Conservation (phyloP, 2,329 filamentous ascomycete genomes). For the Talaromyces sp. region DNA sequence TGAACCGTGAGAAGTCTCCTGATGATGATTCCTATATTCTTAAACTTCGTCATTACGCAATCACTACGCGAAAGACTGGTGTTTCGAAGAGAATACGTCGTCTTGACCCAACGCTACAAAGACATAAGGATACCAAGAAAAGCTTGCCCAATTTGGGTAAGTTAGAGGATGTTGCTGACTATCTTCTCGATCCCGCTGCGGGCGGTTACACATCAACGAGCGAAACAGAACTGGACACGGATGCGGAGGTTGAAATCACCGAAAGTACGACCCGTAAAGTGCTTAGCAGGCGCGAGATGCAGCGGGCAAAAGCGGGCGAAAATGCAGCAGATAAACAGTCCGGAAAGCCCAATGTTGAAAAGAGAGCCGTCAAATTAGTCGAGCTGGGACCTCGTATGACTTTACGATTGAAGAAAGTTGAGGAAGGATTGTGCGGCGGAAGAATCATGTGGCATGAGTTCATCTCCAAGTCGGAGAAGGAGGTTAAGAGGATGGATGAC, state of each 20-base stretch:
- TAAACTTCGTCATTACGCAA: constrained; percentile 90
- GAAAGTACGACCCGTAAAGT: constrained; percentile 54
- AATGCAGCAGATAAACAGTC: constrained; percentile 45
- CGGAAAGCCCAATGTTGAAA: constrained; percentile 61
- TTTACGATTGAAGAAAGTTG: constrained; percentile 87
- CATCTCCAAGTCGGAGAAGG: constrained; percentile 75
- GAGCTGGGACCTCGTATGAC: constrained; percentile 90
- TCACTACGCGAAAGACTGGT: constrained; percentile 82
- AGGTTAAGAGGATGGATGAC: constrained; percentile 74
- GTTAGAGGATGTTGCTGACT: constrained; percentile 90
- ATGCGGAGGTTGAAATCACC: constrained; percentile 88
- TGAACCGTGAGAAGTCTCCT: constrained; percentile 69
- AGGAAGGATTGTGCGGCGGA: constrained; percentile 85
- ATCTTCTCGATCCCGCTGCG: constrained; percentile 73
- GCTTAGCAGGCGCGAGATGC: constrained; percentile 50
- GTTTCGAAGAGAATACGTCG: constrained; percentile 79
- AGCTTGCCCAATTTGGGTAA: constrained; percentile 84
- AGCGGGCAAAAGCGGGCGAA: constrained; percentile 44
- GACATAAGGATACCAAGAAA: constrained; percentile 65
- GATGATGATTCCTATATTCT: constrained; percentile 70
- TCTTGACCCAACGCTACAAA: constrained; percentile 79
- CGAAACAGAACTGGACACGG: constrained; percentile 88
- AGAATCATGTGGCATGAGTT: constrained; percentile 98
- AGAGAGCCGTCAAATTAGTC: constrained; percentile 83
- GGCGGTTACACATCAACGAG: constrained; percentile 91